phyloP scores from a whole-genome alignment of 805 yeast genomes.

The Candida boidinii region DNA sequence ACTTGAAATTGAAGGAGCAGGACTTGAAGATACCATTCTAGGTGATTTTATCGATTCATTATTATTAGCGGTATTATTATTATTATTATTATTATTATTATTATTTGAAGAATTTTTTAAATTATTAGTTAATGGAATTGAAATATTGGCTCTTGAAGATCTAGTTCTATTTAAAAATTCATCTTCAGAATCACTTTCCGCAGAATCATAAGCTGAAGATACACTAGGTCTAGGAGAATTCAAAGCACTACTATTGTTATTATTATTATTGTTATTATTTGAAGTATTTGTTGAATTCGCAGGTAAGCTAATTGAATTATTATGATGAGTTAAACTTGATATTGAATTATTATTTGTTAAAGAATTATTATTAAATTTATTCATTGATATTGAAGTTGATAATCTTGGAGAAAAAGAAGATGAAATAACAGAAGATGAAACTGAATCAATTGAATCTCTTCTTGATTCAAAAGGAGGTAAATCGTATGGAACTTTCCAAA shows the following conservation, averaged over 20 bases:
- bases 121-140: slow-evolving; percentile 13
- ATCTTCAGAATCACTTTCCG: slow-evolving; percentile 26
- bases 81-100: too few species aligned
- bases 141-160: slow-evolving; percentile 14
- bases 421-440: slow-evolving; percentile 35
- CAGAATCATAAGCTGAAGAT: slow-evolving; percentile 5
- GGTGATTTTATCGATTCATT: too few species aligned
- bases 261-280: slow-evolving; percentile 4
- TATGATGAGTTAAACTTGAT: too few species aligned
- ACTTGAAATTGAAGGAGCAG: slow-evolving; percentile 17
- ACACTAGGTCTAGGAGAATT: slow-evolving; percentile 12
- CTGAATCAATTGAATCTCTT: slow-evolving; percentile 41
- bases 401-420: slow-evolving; percentile 15
- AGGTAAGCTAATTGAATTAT: slow-evolving; percentile 10
- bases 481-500: slow-evolving; percentile 59
- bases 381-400: slow-evolving; percentile 12
- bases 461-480: slow-evolving; percentile 32
- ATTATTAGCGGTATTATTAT: too few species aligned
- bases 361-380: too few species aligned
- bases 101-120: too few species aligned
- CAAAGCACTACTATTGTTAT: slow-evolving; percentile 3
- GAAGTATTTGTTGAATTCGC: slow-evolving; percentile 9
- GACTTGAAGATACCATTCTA: slow-evolving; percentile 10
- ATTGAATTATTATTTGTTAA: not conserved
- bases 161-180: slow-evolving; percentile 17